phyloP scores from a whole-genome alignment of 176 grass and related monocot genomes.

The Zea mays region Zm-B73-REFERENCE-NAM-5.0 NC_050097.1:11059501-11060000 shows the following conservation, averaged over 20 bases:
- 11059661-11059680: constrained; percentile 98
- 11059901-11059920: background rate
- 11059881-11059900: background rate
- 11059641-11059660: constrained; percentile 96
- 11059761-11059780: background rate
- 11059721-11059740: background rate
- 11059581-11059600: constrained; percentile 43
- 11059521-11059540: background rate
- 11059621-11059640: constrained; percentile 92
- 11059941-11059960: background rate
- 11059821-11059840: background rate
- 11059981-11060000: background rate
- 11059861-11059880: background rate
- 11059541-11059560: background rate
- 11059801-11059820: background rate
- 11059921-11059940: background rate
- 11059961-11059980: background rate
- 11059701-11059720: background rate
- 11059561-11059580: background rate
- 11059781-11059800: background rate
- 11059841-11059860: background rate
- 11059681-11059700: constrained; percentile 73
- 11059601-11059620: constrained; percentile 98
- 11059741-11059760: background rate
- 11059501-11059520: too few relatives aligned